Conservation (phyloP, 108 stramenopile species). For the Cylindrotheca fusiformis region DNA sequence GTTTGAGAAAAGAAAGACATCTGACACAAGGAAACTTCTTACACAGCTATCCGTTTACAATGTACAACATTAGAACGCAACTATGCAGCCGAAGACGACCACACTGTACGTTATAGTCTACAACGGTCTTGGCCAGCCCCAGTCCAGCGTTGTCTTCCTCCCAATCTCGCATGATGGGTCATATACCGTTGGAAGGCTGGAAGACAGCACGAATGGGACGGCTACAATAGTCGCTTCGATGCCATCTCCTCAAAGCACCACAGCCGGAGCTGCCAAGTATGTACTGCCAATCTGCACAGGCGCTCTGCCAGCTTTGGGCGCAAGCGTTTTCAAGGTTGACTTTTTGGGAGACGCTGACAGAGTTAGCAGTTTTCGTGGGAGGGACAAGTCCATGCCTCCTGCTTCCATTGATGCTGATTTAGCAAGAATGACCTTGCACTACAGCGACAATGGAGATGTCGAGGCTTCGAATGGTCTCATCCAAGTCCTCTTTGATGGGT, state of each 20-base stretch:
- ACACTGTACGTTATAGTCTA: conserved; percentile 73
- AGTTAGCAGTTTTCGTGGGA: no score
- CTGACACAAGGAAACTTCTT: no score
- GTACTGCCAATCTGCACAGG: conserved; percentile 12
- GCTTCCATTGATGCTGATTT: no score
- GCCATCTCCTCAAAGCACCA: background rate
- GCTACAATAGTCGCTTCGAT: background rate
- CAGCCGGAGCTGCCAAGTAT: conserved; percentile 3
- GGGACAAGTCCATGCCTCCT: no score
- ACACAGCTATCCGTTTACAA: no score
- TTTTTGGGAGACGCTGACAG: background rate
- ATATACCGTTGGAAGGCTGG: conserved; percentile 6
- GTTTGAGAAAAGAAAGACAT: no score
- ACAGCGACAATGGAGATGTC: conserved; percentile 10
- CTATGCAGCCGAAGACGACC: conserved; percentile 1
- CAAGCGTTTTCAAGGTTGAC: conserved; percentile 15
- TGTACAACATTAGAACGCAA: no score
- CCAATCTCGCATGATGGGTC: conserved; percentile 47
- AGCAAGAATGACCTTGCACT: no score
- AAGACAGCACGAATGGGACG: background rate
- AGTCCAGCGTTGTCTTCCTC: conserved; percentile 51
- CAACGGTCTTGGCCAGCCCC: conserved; percentile 70
- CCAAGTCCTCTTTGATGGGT: conserved; percentile 11
- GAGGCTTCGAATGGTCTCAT: conserved; percentile 3
- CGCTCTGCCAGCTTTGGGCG: conserved; percentile 18